phyloP scores from a whole-genome alignment of 371 early-diverging fungal genomes.

The Batrachochytrium dendrobatidis region DNA sequence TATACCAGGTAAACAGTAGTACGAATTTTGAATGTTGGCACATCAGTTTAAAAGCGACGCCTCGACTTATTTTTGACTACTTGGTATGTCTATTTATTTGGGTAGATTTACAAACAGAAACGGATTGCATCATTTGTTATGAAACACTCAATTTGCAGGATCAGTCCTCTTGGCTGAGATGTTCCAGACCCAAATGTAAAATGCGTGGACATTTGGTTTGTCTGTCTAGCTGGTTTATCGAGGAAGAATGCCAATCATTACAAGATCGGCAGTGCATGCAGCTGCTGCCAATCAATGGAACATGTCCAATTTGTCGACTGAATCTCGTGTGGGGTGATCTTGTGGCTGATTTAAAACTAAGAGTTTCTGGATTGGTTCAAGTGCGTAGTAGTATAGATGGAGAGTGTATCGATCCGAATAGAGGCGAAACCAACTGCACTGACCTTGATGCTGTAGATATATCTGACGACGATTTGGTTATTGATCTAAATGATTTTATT shows the following conservation, averaged over 20 bases:
- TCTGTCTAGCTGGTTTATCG: conserved; percentile 1
- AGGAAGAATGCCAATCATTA: not conserved
- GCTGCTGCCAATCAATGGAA: not conserved
- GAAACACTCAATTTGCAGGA: not conserved
- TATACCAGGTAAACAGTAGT: not conserved
- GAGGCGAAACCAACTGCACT: no score
- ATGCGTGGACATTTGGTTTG: not conserved
- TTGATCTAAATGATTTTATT: no score
- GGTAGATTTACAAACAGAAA: not conserved
- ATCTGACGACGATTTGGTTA: no score
- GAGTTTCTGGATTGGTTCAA: no score
- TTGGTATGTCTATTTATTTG: not conserved
- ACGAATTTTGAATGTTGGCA: no score
- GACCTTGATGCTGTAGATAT: no score
- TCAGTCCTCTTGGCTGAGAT: not conserved
- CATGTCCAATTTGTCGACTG: conserved; percentile 5
- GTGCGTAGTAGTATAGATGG: no score
- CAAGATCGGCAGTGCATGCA: not conserved
- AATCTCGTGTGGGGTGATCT: not conserved
- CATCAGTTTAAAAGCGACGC: not conserved
- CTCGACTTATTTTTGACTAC: not conserved
- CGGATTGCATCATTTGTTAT: conserved; percentile 1
- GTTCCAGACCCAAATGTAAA: not conserved
- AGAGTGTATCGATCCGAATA: no score
- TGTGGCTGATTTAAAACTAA: not conserved